Evolutionary conservation across 2,329 filamentous ascomycete genomes (phyloP).

Genomic region (Arthrobotrys conoides): DNA sequence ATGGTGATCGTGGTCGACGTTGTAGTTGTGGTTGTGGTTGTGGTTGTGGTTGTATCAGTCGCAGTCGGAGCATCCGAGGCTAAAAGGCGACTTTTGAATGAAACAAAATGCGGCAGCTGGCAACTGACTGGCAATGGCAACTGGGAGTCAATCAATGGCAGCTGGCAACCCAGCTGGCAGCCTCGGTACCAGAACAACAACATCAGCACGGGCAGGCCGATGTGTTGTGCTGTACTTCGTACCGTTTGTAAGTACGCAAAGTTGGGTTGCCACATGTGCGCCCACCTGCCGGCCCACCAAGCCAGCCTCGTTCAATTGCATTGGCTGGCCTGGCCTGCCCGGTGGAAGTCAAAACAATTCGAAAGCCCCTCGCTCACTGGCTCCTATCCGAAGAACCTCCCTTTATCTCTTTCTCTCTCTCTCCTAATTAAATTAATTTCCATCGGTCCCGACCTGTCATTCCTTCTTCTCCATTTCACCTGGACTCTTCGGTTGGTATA

Average conservation of each 20-base stretch:
- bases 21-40: too few relatives aligned
- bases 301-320: neutral
- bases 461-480: constrained; percentile 22
- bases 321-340: neutral
- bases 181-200: constrained; percentile 5
- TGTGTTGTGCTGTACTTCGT: too few relatives aligned
- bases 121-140: neutral
- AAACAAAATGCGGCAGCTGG: constrained; percentile 11
- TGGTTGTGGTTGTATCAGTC: neutral
- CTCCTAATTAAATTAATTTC: constrained; percentile 12
- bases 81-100: constrained; percentile 16
- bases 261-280: constrained; percentile 23
- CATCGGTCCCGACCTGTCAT: constrained; percentile 12
- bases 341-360: neutral
- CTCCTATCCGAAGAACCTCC: constrained; percentile 17
- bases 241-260: neutral
- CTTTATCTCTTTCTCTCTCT: neutral
- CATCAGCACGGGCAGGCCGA: constrained; percentile 7
- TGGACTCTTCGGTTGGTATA: constrained; percentile 3
- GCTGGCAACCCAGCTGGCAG: neutral
- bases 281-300: neutral
- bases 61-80: constrained; percentile 31
- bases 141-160: neutral
- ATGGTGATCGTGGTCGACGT: too few relatives aligned
- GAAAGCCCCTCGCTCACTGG: constrained; percentile 10